A percentile compares a stretch with the other conserved stretches of the same genome.
phyloP scores from a whole-genome alignment of 2,329 filamentous ascomycete genomes.

The Meredithiella fracta region DNA sequence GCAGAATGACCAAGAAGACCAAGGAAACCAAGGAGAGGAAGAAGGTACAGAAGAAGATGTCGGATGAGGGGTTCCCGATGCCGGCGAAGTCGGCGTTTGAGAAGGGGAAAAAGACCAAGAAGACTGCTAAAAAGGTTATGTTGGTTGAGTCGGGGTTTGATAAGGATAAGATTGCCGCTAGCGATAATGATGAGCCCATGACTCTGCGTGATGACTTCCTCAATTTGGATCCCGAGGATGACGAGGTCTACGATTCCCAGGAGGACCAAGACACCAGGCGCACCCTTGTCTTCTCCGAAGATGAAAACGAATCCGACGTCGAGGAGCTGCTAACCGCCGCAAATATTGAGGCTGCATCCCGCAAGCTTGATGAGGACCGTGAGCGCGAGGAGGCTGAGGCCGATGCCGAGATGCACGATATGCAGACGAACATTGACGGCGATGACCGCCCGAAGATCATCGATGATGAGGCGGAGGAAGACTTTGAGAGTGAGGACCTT shows the following conservation, averaged over 20 bases:
- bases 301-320: constrained; percentile 73
- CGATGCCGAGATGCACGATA: constrained; percentile 68
- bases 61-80: constrained; percentile 17
- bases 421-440: constrained; percentile 86
- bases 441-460: constrained; percentile 50
- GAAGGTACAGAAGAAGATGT: constrained; percentile 21
- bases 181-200: constrained; percentile 23
- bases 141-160: constrained; percentile 23
- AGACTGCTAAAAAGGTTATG: constrained; percentile 18
- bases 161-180: constrained; percentile 26
- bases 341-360: constrained; percentile 84
- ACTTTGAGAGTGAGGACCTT: constrained; percentile 42
- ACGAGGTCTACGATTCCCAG: constrained; percentile 58
- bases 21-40: constrained; percentile 20
- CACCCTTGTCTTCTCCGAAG: constrained; percentile 79
- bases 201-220: constrained; percentile 43
- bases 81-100: constrained; percentile 19
- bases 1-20: constrained; percentile 21
- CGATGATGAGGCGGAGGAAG: constrained; percentile 32
- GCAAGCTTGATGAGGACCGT: constrained; percentile 62
- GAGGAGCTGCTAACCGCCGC: constrained; percentile 87
- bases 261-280: constrained; percentile 36
- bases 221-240: constrained; percentile 17
- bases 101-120: constrained; percentile 23
- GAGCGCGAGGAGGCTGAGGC: constrained; percentile 69